Base-by-base conservation (phyloP, 257 asterid genomes). In the Thymus mandschuricus region DNA sequence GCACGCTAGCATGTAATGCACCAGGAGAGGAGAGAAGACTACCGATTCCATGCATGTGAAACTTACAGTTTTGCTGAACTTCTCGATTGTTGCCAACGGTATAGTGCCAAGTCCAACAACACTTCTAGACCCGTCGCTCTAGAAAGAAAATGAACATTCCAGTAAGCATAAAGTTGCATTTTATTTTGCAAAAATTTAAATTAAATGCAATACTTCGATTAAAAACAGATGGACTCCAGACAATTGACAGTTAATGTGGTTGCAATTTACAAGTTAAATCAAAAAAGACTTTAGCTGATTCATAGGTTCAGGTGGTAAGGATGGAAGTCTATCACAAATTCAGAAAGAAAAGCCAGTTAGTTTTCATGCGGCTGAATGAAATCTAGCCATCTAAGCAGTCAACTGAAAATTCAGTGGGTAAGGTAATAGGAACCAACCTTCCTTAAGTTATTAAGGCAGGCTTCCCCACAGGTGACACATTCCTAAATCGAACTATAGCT, bases 61-160 rank as follows among this genome's bases (percentile, higher is more conserved):
- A 83, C 98, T 87, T 85, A 93, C 98, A 71, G 79, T 79, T 85
- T 89, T 94, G 82, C 83, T 78, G 86, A 94, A 89, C 88, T 89
- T 94, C 76, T 94, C 99, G 41, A 94, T 88, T 68, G 97, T 87
- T 61, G 97, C 83, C 85, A 94, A 69, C 1, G 99, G 96, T 82
- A 91, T 89, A 46, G 99, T 88, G 73, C 99, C 99, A 59, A 94
- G 97, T 70, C 83, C 81, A 73, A 89, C 84, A 66, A 88, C 70
- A 79, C 87, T 87, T 83, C 97, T 88, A 59, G 95, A 86, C 50
- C 95, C 97, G 75, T 94, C 99, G 69, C 99, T 94, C 99, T 94
- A 72, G 29, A 82, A 71, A 80, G 75, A 56, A 54, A 81, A 59
- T 68, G 64, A 33, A 28, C 50, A 71, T 35, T 31, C 45, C 49